Base-by-base conservation (phyloP, 257 asterid genomes). In the Henckelia pumila region DNA sequence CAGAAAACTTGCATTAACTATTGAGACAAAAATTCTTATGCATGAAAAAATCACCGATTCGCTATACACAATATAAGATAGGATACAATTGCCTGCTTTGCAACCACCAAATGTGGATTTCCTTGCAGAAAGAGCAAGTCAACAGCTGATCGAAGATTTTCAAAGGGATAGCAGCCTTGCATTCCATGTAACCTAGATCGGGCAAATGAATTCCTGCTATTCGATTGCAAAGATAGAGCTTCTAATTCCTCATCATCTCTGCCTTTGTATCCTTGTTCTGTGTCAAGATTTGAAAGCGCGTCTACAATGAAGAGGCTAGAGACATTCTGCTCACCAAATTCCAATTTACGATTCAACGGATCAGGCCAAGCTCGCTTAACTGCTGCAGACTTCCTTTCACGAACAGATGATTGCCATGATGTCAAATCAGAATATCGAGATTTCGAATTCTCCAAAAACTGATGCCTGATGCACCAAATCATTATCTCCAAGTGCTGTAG, bases 1-100 rank as follows among this genome's bases (percentile, higher is more conserved):
- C 37, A 32, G n/a, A 14, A 61, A 22, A 63, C 58, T 62, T 60
- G 16, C 32, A 61, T 64, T 55, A 58, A 50, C 33, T 49, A 66
- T 62, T 53, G 19, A 22, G 24, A 52, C 3, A 50, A n/a, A 25
- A 4, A 67, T 23, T 21, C 44, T 25, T 49, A 56, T 64, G 47
- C 13, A 81, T 23, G 13, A 14, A 64, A 64, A 67, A 33, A 28
- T 9, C 59, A 16, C 56, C 29, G 25, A 67, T 57, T 63, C 16
- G 25, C 59, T 14, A 11, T 26, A 7, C 37, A 52, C n/a, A 8
- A 37, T 26, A 56, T 22, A 56, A 47, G 59, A 65, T 7, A 75
- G 97, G 99, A 93, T 93, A 93, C 99, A 71, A 91, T 93, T 68
- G 96, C 96, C 77, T 85, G 95, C 73, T 93, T 93, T 64, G 99